Conservation (phyloP, 176 grass and related monocot genomes). For the Dactylis glomerata region DNA sequence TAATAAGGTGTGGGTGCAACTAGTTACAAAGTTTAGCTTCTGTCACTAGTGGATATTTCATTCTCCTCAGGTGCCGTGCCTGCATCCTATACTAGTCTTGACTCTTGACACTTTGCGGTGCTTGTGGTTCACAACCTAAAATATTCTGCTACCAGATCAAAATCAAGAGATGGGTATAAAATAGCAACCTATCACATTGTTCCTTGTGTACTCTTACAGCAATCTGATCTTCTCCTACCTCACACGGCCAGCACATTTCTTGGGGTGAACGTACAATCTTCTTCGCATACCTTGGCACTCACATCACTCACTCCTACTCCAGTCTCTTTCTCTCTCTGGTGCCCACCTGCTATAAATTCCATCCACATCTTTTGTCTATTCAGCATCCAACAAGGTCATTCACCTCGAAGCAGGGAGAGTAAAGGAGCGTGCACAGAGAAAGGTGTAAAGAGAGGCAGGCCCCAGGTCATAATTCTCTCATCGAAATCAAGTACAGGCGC, state of each 20-base stretch:
- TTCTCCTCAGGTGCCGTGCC: neutral
- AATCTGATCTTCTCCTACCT: constrained; percentile 10
- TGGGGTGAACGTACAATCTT: constrained; percentile 36
- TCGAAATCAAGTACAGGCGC: neutral
- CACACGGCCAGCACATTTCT: constrained; percentile 43
- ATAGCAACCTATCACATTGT: constrained; percentile 21
- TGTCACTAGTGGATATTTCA: neutral
- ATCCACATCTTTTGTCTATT: constrained; percentile 5
- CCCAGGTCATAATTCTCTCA: constrained; percentile 19
- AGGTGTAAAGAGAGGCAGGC: constrained; percentile 22
- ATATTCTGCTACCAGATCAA: neutral
- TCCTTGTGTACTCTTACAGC: constrained; percentile 47
- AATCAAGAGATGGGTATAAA: constrained; percentile 5
- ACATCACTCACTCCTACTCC: neutral
- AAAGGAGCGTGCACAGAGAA: neutral
- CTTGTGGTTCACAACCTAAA: neutral
- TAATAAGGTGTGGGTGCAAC: no score
- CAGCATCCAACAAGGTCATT: constrained; percentile 24
- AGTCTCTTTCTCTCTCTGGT: neutral
- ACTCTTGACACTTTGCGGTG: neutral
- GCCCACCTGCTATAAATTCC: constrained; percentile 26
- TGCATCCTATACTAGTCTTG: neutral
- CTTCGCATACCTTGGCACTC: constrained; percentile 9
- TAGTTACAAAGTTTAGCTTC: no score
- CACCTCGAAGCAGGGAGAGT: neutral